Percentiles rank a stretch among this genome's conserved stretches.
phyloP scores from a whole-genome alignment of 2,329 filamentous ascomycete species.

The Aspergillus calidoustus region DNA sequence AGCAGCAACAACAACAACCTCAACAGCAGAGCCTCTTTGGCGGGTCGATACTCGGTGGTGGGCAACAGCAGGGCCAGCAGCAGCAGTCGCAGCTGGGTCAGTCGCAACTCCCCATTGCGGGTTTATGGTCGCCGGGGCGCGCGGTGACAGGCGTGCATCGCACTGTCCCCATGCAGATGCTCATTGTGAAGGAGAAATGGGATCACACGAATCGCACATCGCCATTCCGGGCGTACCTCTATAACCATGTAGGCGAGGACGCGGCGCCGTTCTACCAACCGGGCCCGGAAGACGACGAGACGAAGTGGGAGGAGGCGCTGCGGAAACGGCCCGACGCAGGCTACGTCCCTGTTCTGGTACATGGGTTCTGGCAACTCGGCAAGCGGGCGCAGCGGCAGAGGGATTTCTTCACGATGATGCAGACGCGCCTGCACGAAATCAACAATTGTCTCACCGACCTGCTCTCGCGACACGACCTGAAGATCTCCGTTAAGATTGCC shows the following conservation, averaged over 20 bases:
- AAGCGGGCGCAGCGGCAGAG: conserved; percentile 62
- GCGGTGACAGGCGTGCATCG: conserved; percentile 59
- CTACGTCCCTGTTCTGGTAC: conserved; percentile 64
- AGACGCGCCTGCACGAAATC: conserved; percentile 66
- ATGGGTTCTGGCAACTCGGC: conserved; percentile 64
- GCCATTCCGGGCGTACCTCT: conserved; percentile 65
- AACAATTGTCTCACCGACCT: conserved; percentile 64
- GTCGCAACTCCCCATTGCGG: conserved; percentile 44
- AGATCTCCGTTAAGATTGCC: conserved; percentile 61
- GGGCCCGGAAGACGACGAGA: conserved; percentile 60
- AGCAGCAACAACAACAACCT: conserved; percentile 30
- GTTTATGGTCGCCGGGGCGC: conserved; percentile 50
- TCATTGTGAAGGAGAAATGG: conserved; percentile 67
- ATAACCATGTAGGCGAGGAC: conserved; percentile 64
- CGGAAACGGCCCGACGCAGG: conserved; percentile 61
- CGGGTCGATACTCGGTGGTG: conserved; percentile 32
- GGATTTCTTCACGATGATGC: conserved; percentile 61
- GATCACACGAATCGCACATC: conserved; percentile 56
- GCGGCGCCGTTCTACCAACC: conserved; percentile 66
- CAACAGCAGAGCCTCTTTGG: conserved; percentile 34
- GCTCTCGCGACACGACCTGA: conserved; percentile 64
- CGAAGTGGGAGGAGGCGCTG: conserved; percentile 68
- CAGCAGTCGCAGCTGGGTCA: conserved; percentile 47
- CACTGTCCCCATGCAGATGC: conserved; percentile 64
- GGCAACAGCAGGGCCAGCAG: conserved; percentile 34